Conservation (phyloP, 805 yeast species). For the Kuraishia hungarica region DNA sequence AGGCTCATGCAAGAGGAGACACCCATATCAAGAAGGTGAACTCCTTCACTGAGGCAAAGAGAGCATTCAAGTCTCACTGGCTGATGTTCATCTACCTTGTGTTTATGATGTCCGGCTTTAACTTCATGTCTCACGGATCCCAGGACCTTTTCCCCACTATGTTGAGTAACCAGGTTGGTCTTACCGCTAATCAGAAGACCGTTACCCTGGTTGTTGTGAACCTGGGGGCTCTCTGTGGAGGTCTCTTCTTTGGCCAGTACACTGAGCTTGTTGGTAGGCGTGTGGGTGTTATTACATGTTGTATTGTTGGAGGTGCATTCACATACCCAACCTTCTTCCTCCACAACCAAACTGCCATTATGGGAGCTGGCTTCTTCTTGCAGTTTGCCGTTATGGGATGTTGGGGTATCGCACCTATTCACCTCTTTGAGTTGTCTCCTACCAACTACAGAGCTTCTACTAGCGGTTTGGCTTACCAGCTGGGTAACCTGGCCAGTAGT, state of each 20-base stretch:
- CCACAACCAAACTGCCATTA: constrained; percentile 30
- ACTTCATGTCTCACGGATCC: constrained; percentile 54
- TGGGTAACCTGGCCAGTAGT: constrained; percentile 60
- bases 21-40: constrained; percentile 23
- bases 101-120: constrained; percentile 54
- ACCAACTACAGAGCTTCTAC: constrained; percentile 56
- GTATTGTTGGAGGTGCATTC: constrained; percentile 49
- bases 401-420: constrained; percentile 62
- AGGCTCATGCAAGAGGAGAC: constrained; percentile 3
- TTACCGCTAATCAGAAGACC: constrained; percentile 34
- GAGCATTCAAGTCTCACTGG: constrained; percentile 43
- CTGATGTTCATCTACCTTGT: constrained; percentile 46
- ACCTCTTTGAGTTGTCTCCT: constrained; percentile 52
- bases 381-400: constrained; percentile 63
- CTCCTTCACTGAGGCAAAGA: constrained; percentile 15
- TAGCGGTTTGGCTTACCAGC: constrained; percentile 56
- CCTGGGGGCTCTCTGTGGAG: constrained; percentile 50
- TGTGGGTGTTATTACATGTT: constrained; percentile 39
- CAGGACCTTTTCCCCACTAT: constrained; percentile 56
- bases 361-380: constrained; percentile 52
- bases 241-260: constrained; percentile 44
- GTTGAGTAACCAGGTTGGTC: constrained; percentile 35
- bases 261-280: constrained; percentile 51
- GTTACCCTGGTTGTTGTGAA: constrained; percentile 51
- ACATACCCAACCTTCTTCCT: constrained; percentile 49